phyloP scores from a whole-genome alignment of 768 basidiomycete species.

The Leccinellum luteum region DNA sequence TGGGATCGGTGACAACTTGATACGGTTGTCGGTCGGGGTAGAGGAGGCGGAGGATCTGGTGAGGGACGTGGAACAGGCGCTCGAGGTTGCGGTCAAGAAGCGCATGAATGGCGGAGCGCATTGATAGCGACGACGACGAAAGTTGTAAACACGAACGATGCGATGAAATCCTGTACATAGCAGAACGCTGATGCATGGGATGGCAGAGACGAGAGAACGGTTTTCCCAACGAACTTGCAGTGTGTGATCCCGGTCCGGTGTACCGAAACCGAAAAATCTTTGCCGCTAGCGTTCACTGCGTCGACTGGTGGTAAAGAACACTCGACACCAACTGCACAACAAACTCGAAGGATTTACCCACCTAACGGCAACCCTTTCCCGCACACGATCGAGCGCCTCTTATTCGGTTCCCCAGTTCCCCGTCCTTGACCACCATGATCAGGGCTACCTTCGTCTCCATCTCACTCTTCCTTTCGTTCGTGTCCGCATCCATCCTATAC shows the following conservation, averaged over 20 bases:
- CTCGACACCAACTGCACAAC: neutral
- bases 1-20: constrained; percentile 75
- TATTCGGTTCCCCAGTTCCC: neutral
- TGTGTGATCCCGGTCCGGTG: neutral
- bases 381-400: neutral
- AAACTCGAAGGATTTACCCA: neutral
- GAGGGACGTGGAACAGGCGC: constrained; percentile 27
- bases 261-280: neutral
- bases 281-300: too few relatives aligned
- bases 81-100: constrained; percentile 17
- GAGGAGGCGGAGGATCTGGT: constrained; percentile 87
- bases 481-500: neutral
- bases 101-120: neutral
- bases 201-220: neutral
- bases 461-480: neutral
- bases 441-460: neutral
- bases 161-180: neutral
- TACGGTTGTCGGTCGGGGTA: constrained; percentile 83
- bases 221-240: neutral
- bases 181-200: neutral
- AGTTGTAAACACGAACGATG: neutral
- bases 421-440: neutral
- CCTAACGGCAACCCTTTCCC: neutral
- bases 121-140: neutral
- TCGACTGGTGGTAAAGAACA: neutral